Conservation (phyloP, 2,329 filamentous ascomycete genomes). For the Lomentospora prolificans region DNA sequence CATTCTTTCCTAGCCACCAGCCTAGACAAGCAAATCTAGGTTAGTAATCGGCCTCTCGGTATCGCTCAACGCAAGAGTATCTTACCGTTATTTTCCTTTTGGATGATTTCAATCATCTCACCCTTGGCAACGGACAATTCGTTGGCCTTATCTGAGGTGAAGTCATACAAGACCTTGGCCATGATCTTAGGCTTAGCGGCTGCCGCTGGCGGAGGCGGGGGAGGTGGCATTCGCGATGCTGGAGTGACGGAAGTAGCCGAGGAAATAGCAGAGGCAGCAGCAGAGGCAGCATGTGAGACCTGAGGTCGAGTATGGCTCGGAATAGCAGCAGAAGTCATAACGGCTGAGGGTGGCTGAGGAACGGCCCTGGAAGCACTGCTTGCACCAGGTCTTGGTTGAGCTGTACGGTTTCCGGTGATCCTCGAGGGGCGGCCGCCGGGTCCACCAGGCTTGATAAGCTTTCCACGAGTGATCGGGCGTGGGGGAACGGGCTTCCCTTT, state of each 20-base stretch:
- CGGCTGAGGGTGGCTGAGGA: constrained; percentile 23
- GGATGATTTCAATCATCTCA: constrained; percentile 79
- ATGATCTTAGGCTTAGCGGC: constrained; percentile 53
- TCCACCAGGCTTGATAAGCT: constrained; percentile 84
- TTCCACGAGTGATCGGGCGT: constrained; percentile 85
- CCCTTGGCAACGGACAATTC: constrained; percentile 73
- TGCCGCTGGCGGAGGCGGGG: constrained; percentile 58
- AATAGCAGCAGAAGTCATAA: constrained; percentile 18
- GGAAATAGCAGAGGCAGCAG: too few relatives aligned
- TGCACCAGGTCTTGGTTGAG: constrained; percentile 32
- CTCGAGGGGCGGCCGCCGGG: constrained; percentile 73
- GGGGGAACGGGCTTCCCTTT: constrained; percentile 78
- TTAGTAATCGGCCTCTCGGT: too few relatives aligned
- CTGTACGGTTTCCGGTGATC: constrained; percentile 30
- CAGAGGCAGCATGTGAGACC: constrained; percentile 12
- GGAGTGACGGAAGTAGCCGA: constrained; percentile 24
- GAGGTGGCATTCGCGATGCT: constrained; percentile 43
- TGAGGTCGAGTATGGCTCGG: constrained; percentile 11
- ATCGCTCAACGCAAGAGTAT: too few relatives aligned
- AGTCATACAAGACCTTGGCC: constrained; percentile 89
- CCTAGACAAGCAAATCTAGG: constrained; percentile 43
- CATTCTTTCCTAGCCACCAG: constrained; percentile 89
- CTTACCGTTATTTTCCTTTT: constrained; percentile 91
- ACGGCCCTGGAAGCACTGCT: constrained; percentile 16
- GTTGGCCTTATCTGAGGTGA: constrained; percentile 72